A percentile compares a stretch with the other conserved stretches of the same genome.
Conservation (phyloP, 352 stramenopile genomes). For the Globisporangium spinosum region DNA sequence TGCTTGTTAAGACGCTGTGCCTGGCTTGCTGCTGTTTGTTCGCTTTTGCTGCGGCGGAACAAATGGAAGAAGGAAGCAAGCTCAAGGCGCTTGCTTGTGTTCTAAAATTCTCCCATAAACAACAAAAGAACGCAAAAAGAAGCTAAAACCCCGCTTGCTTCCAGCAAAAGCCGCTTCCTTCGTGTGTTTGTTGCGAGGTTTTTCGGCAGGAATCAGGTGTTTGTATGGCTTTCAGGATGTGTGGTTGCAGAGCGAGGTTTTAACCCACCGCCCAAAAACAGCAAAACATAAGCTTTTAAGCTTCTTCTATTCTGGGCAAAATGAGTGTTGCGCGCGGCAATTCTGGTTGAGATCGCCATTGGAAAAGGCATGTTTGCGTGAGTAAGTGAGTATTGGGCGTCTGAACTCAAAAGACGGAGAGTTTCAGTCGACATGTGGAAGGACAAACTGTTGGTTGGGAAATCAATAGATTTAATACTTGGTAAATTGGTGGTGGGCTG, state of each 20-base stretch:
- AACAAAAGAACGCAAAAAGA: too few relatives aligned
- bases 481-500: background rate
- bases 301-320: background rate
- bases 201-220: background rate
- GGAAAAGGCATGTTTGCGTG: background rate
- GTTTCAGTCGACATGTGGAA: background rate
- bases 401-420: background rate
- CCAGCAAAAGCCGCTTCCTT: background rate
- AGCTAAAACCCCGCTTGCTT: too few relatives aligned
- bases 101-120: too few relatives aligned
- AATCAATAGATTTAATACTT: background rate
- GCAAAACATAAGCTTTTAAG: too few relatives aligned
- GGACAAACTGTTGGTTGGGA: background rate
- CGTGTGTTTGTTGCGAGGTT: slow-evolving; percentile 8
- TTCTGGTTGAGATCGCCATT: background rate
- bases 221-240: background rate
- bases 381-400: background rate
- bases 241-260: background rate
- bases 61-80: background rate
- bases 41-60: background rate
- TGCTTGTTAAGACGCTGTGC: background rate
- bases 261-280: slow-evolving; percentile 1
- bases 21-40: background rate
- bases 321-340: background rate
- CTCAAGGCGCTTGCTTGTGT: too few relatives aligned